Evolutionary conservation across 441 rosid genomes (phyloP), one percentile per base, ranked within the genome.

Genomic region (Jatropha multifida): DNA sequence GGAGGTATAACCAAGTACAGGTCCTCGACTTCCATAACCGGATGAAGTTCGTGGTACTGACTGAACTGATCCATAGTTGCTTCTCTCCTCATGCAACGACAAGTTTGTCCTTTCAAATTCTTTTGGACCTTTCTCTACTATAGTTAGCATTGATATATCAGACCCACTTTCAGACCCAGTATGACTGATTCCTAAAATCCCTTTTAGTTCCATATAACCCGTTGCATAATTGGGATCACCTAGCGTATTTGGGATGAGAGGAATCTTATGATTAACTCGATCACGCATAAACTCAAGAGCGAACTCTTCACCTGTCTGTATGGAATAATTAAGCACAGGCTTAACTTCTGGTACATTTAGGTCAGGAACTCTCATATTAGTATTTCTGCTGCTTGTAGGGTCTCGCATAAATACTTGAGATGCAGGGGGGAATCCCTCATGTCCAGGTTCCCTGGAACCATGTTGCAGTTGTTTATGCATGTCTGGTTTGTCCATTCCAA

Each of bases 241-340:
- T 1, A 65, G 77, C 72, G 79, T 74, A 72, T 80, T 86, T 27
- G 89, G 90, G 70, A 82, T 74, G 63, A 69, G 79, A 67, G 86
- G 92, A 78, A 78, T 88, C 79, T 80, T 82, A 76, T 87, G 85
- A 83, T 77, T 81, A 26, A 85, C 91, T 74, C 97, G 88, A 75
- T 92, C 97, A 63, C 87, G 88, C 97, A 93, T 93, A 85, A 94
- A 94, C 81, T 94, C 98, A 72, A 94, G 86, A 81, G 96, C 88
- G 79, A 94, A 94, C 84, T 94, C 99, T 83, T 94, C 99, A n/a
- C 99, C 99, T 5, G 98, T 94, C 82, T 88, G 95, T 79, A 93
- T 89, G 76, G 99, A 94, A 87, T 78, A 94, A 85, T 90, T 91
- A 54, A 55, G 93, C 58, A 88, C 97, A 26, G 97, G 93, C 74